A percentile compares a stretch with the other conserved stretches of the same genome.
Evolutionary conservation across 2,329 filamentous ascomycete genomes (phyloP).

Genomic region (Blastomyces gilchristii): DNA sequence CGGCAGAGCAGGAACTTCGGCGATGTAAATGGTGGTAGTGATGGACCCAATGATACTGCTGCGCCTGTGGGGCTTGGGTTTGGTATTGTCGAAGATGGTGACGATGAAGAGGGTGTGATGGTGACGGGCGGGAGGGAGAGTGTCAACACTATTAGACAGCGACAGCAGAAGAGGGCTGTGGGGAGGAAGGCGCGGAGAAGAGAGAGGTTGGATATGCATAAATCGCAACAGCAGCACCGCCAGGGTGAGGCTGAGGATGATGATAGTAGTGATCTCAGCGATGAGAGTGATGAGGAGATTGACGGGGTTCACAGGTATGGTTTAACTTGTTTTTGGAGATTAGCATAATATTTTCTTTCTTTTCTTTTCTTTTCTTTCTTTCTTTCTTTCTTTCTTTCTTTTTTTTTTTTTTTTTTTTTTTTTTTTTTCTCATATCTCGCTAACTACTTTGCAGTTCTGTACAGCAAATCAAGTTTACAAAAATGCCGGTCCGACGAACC

Average conservation of each 20-base stretch:
- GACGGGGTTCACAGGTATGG: constrained; percentile 33
- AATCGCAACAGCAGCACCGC: constrained; percentile 12
- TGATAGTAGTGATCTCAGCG: constrained; percentile 56
- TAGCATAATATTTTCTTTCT: background rate
- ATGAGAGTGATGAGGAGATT: constrained; percentile 55
- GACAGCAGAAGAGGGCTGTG: constrained; percentile 22
- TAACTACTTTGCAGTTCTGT: constrained; percentile 46
- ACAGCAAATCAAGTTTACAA: constrained; percentile 89
- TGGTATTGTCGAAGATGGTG: constrained; percentile 38
- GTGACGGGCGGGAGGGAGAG: constrained; percentile 46
- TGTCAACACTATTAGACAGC: constrained; percentile 48
- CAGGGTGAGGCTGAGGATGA: constrained; percentile 50
- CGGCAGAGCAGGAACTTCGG: constrained; percentile 15
- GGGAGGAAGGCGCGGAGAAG: constrained; percentile 12
- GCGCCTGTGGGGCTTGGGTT: constrained; percentile 15
- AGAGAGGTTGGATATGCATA: constrained; percentile 20
- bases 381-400: no score
- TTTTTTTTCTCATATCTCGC: background rate
- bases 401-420: no score
- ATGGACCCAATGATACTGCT: constrained; percentile 20
- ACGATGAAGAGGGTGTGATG: constrained; percentile 54
- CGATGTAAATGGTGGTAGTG: constrained; percentile 21
- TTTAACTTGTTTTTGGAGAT: background rate
- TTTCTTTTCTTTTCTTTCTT: no score
- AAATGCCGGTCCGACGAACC: constrained; percentile 72